These are phyloP conservation scores for Mortierella sp. DNA, from an alignment of 371 early-diverging fungal species.

Conservation along the genomic window DNA sequence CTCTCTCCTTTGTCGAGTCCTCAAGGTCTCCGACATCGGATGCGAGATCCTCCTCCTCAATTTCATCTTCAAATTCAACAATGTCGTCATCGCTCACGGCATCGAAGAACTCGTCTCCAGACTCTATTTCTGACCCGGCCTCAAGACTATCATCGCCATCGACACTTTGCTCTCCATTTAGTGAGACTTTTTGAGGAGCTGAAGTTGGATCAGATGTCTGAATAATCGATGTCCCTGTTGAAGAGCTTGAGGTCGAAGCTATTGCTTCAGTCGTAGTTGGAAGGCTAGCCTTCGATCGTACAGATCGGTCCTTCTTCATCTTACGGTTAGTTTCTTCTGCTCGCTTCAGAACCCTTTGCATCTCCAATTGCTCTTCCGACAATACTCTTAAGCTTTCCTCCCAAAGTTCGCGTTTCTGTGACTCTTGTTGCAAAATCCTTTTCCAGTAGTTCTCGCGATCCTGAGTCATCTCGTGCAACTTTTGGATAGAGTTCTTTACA, in stretches of 20 bases:
- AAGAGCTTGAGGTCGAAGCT: conserved; percentile 3
- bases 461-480: conserved; percentile 59
- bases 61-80: conserved; percentile 37
- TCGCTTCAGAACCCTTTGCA: conserved; percentile 51
- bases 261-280: conserved; percentile 15
- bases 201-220: neutral
- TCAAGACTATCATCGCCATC: conserved; percentile 36
- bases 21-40: neutral
- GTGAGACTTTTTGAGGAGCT: neutral
- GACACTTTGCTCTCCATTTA: neutral
- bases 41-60: neutral
- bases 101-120: conserved; percentile 72
- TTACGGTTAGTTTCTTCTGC: conserved; percentile 54
- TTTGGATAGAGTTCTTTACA: conserved; percentile 51
- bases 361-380: conserved; percentile 60
- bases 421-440: conserved; percentile 59
- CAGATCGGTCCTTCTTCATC: conserved; percentile 53
- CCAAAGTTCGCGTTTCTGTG: conserved; percentile 62
- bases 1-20: neutral
- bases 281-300: conserved; percentile 43
- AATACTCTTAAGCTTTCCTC: conserved; percentile 61
- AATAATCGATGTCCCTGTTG: neutral
- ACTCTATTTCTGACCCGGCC: conserved; percentile 70
- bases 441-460: conserved; percentile 66
- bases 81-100: conserved; percentile 55